Base-by-base conservation (phyloP, 179 eudicot species). In the Drosera spatulata region DNA sequence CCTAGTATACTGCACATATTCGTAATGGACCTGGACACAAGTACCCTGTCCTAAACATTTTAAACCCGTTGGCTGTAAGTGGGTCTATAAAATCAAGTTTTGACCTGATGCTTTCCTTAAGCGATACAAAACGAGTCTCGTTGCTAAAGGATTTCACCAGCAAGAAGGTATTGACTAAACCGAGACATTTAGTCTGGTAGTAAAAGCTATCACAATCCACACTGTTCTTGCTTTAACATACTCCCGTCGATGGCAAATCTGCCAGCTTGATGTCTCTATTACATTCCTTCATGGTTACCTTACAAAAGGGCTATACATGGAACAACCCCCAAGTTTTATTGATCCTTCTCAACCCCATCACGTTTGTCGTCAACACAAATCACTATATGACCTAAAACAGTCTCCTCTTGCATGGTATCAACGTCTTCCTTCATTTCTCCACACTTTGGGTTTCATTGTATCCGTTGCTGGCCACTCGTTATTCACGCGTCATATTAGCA, bases 101-200 rank as follows among this genome's bases (percentile, higher is more conserved):
- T 8, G 49, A 2, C 42, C 60, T 3, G 22, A 57, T 57, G 60
- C 47, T 2, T 57, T 48, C 13, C 44, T 57, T n/a, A n/a, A n/a
- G n/a, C n/a, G n/a, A 57, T 57, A 57, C 33, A 41, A 57, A 37
- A 48, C 60, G 11, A 22, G 4, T 42, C 47, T 57, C 12, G 60
- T 57, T 3, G 4, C 60, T 4, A 22, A 40, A 41, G 60, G 60
- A 6, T 40, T n/a, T 43, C 3, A 14, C n/a, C 60, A 57, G 38
- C 47, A 57, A 57, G 15, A 5, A 4, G 48, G 60, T 4, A 41
- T 41, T 57, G 14, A 57, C 33, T 41, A 40, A n/a, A 8, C 10
- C 5, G 33, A 57, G 1, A 41, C 60, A 1, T 57, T 10, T 8
- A 42, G 33, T 41, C 47, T 13, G 3, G 47, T 57, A 14, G 60